Conservation (phyloP, 2,329 filamentous ascomycete species). For the Apiospora koreana region DNA sequence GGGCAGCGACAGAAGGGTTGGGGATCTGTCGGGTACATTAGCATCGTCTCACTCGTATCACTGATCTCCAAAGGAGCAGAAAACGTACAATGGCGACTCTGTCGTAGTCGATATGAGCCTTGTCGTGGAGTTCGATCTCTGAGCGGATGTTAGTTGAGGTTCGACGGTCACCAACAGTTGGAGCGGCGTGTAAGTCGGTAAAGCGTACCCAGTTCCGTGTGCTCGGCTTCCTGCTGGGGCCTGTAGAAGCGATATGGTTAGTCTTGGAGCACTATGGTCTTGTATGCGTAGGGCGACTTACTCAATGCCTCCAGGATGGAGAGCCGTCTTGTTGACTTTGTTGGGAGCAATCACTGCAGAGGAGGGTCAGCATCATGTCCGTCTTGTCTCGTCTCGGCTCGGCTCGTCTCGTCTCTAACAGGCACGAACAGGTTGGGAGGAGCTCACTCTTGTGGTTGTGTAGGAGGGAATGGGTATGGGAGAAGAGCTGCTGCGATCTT, state of each 20-base stretch:
- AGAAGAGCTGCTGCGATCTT: slow-evolving; percentile 40
- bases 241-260: slow-evolving; percentile 46
- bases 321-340: slow-evolving; percentile 83
- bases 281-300: slow-evolving; percentile 51
- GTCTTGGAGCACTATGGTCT: slow-evolving; percentile 17
- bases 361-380: slow-evolving; percentile 21
- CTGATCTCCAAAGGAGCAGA: background rate
- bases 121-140: slow-evolving; percentile 95
- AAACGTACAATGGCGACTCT: slow-evolving; percentile 91
- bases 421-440: background rate
- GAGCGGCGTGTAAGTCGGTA: slow-evolving; percentile 11
- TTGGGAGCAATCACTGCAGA: slow-evolving; percentile 54
- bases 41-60: slow-evolving; percentile 9
- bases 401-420: no score
- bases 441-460: slow-evolving; percentile 29
- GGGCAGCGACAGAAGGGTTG: slow-evolving; percentile 91
- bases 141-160: slow-evolving; percentile 21
- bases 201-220: slow-evolving; percentile 80
- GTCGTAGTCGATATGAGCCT: slow-evolving; percentile 98
- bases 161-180: slow-evolving; percentile 6
- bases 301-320: slow-evolving; percentile 89
- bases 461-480: slow-evolving; percentile 32
- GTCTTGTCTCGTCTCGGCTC: no score
- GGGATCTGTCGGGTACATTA: slow-evolving; percentile 55
- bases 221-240: slow-evolving; percentile 68